Evolutionary conservation across 768 basidiomycete species (phyloP).

Genomic region (Lactarius sp.): DNA sequence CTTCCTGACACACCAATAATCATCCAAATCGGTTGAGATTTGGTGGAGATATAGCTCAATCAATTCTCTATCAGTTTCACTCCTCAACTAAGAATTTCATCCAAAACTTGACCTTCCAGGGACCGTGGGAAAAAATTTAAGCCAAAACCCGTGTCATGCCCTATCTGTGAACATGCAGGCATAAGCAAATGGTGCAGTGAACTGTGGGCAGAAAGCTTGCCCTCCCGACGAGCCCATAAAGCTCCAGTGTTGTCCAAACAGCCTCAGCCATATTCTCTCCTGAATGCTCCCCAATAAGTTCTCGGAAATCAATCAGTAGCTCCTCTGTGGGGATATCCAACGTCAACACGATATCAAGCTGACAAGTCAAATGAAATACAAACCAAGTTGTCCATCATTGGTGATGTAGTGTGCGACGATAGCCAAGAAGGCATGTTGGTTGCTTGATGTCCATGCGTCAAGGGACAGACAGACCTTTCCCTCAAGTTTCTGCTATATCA

Average conservation of each 20-base stretch:
- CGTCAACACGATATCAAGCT: neutral
- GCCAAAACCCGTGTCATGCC: too few species aligned
- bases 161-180: too few species aligned
- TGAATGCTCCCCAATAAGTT: neutral
- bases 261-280: neutral
- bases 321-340: neutral
- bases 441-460: conserved; percentile 4
- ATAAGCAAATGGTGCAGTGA: neutral
- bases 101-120: too few species aligned
- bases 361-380: neutral
- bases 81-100: too few species aligned
- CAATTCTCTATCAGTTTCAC: too few species aligned
- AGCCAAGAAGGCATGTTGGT: neutral
- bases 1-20: too few species aligned
- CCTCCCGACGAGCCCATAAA: neutral
- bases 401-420: neutral
- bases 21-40: too few species aligned
- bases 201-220: neutral
- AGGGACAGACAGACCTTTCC: neutral
- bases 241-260: neutral
- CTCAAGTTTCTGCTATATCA: neutral
- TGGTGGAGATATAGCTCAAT: too few species aligned
- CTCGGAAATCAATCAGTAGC: neutral
- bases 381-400: neutral
- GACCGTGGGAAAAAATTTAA: too few species aligned